These are phyloP conservation scores for Cordyceps fumosorosea DNA, from an alignment of 2,329 filamentous ascomycete species.

Conservation along the genomic window DNA sequence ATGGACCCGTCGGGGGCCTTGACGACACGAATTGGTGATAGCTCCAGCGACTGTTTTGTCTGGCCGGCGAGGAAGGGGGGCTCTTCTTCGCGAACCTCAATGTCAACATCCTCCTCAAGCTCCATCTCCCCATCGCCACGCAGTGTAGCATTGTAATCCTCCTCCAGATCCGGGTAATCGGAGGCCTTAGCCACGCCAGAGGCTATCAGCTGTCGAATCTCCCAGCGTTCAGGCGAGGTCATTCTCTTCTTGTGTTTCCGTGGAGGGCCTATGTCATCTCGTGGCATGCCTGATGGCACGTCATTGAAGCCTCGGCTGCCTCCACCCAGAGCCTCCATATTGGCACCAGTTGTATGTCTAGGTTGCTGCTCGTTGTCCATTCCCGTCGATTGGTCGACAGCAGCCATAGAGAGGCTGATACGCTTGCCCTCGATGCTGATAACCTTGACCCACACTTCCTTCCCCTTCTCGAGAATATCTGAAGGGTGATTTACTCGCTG, in stretches of 20 bases:
- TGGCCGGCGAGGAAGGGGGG: conserved; percentile 93
- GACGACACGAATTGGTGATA: conserved; percentile 92
- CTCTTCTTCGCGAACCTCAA: conserved; percentile 93
- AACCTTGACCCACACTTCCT: conserved; percentile 89
- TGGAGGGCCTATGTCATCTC: conserved; percentile 34
- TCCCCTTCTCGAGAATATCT: conserved; percentile 73
- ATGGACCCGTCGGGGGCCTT: conserved; percentile 98
- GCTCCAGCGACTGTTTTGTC: conserved; percentile 89
- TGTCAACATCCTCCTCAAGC: conserved; percentile 93
- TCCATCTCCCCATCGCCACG: conserved; percentile 83
- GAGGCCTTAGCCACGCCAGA: conserved; percentile 89
- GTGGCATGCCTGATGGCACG: conserved; percentile 27
- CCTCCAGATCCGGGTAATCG: conserved; percentile 90
- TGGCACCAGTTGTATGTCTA: conserved; percentile 80
- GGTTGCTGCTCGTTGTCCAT: conserved; percentile 73
- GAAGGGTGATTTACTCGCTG: conserved; percentile 87
- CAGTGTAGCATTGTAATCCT: conserved; percentile 84
- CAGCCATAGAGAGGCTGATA: conserved; percentile 92
- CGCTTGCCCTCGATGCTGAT: conserved; percentile 74
- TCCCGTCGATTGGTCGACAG: conserved; percentile 86
- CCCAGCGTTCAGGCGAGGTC: conserved; percentile 96
- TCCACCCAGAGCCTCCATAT: conserved; percentile 74
- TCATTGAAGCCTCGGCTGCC: conserved; percentile 51
- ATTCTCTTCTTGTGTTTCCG: conserved; percentile 76
- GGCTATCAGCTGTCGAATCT: conserved; percentile 92